Percentiles rank a stretch among this genome's conserved stretches.
Conservation (phyloP, 2,329 filamentous ascomycete species). For the Gremmenia infestans region DNA sequence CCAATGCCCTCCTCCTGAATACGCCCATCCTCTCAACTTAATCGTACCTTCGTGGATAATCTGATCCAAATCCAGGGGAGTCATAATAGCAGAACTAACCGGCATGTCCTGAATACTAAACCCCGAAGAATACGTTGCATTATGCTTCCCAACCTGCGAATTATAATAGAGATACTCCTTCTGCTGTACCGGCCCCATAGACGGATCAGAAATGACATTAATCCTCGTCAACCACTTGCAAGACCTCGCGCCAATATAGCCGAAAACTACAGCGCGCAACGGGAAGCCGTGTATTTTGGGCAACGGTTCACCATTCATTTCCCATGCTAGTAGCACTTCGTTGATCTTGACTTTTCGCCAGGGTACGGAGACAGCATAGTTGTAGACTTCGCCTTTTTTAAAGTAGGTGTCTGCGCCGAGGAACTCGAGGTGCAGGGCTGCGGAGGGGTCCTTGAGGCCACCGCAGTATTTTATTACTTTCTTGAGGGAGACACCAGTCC, state of each 20-base stretch:
- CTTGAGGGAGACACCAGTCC: constrained; percentile 60
- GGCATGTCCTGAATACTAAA: constrained; percentile 64
- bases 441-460: constrained; percentile 41
- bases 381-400: constrained; percentile 57
- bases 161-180: constrained; percentile 65
- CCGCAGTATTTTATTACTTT: constrained; percentile 68
- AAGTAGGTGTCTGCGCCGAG: constrained; percentile 70
- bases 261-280: constrained; percentile 56
- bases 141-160: constrained; percentile 60
- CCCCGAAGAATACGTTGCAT: constrained; percentile 56
- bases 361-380: constrained; percentile 64
- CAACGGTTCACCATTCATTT: constrained; percentile 61
- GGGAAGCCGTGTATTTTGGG: constrained; percentile 64
- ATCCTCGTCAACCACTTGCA: constrained; percentile 67
- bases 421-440: constrained; percentile 60
- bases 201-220: constrained; percentile 52
- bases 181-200: constrained; percentile 54
- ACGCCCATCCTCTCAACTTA: constrained; percentile 57
- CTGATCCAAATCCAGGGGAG: constrained; percentile 35
- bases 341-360: constrained; percentile 62
- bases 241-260: constrained; percentile 60
- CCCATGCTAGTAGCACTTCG: constrained; percentile 62
- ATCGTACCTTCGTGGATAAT: constrained; percentile 26
- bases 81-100: constrained; percentile 63
- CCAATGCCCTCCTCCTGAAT: constrained; percentile 60